Evolutionary conservation across 2,329 filamentous ascomycete genomes (phyloP).

Genomic region (Epichloe gansuensis): DNA sequence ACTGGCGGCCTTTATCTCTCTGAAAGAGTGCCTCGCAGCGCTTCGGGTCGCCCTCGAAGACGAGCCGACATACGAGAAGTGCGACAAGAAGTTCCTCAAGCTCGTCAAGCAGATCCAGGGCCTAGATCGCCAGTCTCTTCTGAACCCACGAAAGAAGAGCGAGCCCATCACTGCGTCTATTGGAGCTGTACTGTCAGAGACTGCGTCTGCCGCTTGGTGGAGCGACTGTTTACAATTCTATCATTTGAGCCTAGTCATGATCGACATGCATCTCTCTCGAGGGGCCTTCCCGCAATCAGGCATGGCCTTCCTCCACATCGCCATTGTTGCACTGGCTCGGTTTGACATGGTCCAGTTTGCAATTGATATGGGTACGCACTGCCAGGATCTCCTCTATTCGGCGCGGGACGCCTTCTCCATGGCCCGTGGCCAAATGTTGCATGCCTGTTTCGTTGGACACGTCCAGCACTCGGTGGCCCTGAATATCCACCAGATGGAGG

Average conservation of each 20-base stretch:
- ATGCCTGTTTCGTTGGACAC: conserved; percentile 58
- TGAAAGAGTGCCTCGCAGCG: conserved; percentile 58
- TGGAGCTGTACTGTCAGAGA: conserved; percentile 58
- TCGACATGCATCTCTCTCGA: conserved; percentile 49
- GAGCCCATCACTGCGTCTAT: conserved; percentile 47
- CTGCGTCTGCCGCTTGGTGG: conserved; percentile 62
- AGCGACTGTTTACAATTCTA: conserved; percentile 60
- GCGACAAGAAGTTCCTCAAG: conserved; percentile 59
- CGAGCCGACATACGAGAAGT: conserved; percentile 59
- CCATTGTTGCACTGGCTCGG: conserved; percentile 52
- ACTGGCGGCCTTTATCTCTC: conserved; percentile 50
- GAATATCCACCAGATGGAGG: conserved; percentile 47
- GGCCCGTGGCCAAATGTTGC: conserved; percentile 56
- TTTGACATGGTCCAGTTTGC: conserved; percentile 61
- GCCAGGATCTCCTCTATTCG: conserved; percentile 50
- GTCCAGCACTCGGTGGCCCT: conserved; percentile 48
- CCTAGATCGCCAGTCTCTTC: conserved; percentile 36
- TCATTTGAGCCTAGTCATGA: conserved; percentile 52
- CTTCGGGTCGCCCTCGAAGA: conserved; percentile 55
- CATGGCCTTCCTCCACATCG: conserved; percentile 54
- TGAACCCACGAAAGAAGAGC: conserved; percentile 28
- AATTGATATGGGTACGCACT: conserved; percentile 48
- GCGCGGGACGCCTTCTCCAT: conserved; percentile 52
- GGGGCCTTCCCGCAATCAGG: conserved; percentile 59
- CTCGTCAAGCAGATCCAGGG: conserved; percentile 46